Conservation (phyloP, 2,329 filamentous ascomycete genomes). For the Sporothrix euskadiensis region DNA sequence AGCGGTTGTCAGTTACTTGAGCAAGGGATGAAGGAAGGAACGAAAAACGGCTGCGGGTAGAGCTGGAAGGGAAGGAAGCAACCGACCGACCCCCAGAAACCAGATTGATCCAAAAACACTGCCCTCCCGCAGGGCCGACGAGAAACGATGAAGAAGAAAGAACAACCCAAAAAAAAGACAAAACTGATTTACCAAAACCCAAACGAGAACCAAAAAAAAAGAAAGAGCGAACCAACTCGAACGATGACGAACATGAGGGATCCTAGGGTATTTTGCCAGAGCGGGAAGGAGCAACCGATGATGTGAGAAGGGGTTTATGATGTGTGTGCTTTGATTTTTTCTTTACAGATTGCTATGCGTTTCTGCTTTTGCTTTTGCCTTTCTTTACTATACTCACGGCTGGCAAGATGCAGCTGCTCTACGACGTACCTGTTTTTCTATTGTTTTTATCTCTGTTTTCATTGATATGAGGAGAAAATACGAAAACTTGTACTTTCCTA, state of each 20-base stretch:
- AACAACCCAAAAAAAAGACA: not conserved
- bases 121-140: not conserved
- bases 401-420: not conserved
- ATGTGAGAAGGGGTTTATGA: not conserved
- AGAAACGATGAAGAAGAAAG: not conserved
- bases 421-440: not conserved
- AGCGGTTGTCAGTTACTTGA: not conserved
- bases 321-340: not conserved
- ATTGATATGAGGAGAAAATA: not conserved
- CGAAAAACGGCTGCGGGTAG: not conserved
- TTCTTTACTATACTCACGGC: not conserved
- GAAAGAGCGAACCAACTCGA: not conserved
- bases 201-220: not conserved
- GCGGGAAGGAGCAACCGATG: conserved; percentile 10
- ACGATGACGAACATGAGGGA: not conserved
- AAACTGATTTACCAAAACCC: not conserved
- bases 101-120: not conserved
- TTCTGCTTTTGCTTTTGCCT: not conserved
- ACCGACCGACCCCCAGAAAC: not conserved
- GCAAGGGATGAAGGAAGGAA: not conserved
- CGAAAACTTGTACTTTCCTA: not conserved
- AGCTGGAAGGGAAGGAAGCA: conserved; percentile 11
- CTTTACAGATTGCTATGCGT: not conserved
- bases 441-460: not conserved
- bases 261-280: not conserved